These are phyloP conservation scores for Clarireedia paspali DNA, from an alignment of 2,329 filamentous ascomycete genomes.

Conservation along the genomic window DNA sequence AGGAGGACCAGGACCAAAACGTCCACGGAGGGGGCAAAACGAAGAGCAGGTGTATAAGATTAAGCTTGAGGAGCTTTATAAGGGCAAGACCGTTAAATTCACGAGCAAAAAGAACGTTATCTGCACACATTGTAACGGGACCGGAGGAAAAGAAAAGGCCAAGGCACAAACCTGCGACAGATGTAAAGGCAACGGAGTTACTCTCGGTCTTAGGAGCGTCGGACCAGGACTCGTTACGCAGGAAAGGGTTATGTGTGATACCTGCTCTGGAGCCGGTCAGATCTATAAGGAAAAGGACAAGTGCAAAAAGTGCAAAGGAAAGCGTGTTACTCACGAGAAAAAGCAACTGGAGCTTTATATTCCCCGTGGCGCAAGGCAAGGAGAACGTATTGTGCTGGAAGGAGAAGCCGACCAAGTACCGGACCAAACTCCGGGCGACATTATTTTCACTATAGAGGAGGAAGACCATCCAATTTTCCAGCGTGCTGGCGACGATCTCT, in stretches of 20 bases:
- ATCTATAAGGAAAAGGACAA: constrained; percentile 94
- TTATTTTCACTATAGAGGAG: constrained; percentile 82
- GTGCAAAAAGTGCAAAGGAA: constrained; percentile 98
- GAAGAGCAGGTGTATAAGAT: constrained; percentile 91
- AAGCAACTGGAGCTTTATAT: constrained; percentile 97
- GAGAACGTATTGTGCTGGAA: constrained; percentile 82
- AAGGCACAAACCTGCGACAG: constrained; percentile 76
- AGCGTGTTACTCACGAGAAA: constrained; percentile 75
- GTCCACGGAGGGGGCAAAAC: constrained; percentile 65
- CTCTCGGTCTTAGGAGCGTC: constrained; percentile 71
- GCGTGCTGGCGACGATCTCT: constrained; percentile 76
- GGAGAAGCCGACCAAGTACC: constrained; percentile 92
- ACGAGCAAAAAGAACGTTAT: constrained; percentile 90
- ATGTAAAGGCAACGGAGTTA: constrained; percentile 74
- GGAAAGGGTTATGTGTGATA: constrained; percentile 70
- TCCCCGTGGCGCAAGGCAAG: constrained; percentile 75
- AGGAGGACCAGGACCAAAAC: constrained; percentile 40
- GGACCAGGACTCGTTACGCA: constrained; percentile 82
- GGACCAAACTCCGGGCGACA: constrained; percentile 83
- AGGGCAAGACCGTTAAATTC: constrained; percentile 97
- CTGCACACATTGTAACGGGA: constrained; percentile 80
- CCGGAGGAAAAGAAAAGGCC: constrained; percentile 84
- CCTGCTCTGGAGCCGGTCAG: constrained; percentile 77
- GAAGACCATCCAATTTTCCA: constrained; percentile 74
- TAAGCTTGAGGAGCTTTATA: constrained; percentile 90